These are phyloP conservation scores for Penicillium simplicissimum DNA, from an alignment of 495 filamentous ascomycete genomes.

Conservation along the genomic window DNA sequence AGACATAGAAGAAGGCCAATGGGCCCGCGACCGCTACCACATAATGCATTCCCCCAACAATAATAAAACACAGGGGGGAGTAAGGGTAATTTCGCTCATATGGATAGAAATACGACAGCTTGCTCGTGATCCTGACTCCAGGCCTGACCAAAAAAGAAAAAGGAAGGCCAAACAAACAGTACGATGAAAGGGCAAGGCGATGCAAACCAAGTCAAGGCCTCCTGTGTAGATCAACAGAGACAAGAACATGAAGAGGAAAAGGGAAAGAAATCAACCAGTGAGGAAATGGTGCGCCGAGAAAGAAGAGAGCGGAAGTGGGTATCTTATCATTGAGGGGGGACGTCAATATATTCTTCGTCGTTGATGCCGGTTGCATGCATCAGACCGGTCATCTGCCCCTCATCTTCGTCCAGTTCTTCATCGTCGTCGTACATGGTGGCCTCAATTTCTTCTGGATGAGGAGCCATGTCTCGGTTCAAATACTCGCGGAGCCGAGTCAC, in stretches of 20 bases:
- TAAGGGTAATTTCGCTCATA: constrained; percentile 32
- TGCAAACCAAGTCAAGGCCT: constrained; percentile 22
- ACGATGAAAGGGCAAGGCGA: constrained; percentile 21
- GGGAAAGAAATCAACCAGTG: background rate
- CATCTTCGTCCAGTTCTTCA: constrained; percentile 55
- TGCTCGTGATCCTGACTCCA: constrained; percentile 16
- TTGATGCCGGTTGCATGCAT: constrained; percentile 55
- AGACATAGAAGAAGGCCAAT: constrained; percentile 13
- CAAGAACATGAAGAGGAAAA: background rate
- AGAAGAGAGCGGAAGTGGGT: constrained; percentile 21
- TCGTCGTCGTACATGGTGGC: constrained; percentile 59
- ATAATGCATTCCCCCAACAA: constrained; percentile 39
- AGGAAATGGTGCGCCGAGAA: constrained; percentile 12
- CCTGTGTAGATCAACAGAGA: constrained; percentile 9
- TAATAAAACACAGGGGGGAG: constrained; percentile 23
- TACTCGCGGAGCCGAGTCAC: constrained; percentile 75
- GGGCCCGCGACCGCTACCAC: constrained; percentile 23
- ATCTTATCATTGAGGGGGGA: constrained; percentile 47
- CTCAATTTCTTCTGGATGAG: constrained; percentile 42
- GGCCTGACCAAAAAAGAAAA: constrained; percentile 5
- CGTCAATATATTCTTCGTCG: constrained; percentile 52
- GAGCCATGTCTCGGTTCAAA: constrained; percentile 56
- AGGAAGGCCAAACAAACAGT: constrained; percentile 15
- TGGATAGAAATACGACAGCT: constrained; percentile 29
- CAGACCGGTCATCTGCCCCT: constrained; percentile 55